Evolutionary conservation across 352 stramenopile genomes (phyloP), one percentile per base, ranked within the genome.

Genomic region (Pythium pyrilobum): DNA sequence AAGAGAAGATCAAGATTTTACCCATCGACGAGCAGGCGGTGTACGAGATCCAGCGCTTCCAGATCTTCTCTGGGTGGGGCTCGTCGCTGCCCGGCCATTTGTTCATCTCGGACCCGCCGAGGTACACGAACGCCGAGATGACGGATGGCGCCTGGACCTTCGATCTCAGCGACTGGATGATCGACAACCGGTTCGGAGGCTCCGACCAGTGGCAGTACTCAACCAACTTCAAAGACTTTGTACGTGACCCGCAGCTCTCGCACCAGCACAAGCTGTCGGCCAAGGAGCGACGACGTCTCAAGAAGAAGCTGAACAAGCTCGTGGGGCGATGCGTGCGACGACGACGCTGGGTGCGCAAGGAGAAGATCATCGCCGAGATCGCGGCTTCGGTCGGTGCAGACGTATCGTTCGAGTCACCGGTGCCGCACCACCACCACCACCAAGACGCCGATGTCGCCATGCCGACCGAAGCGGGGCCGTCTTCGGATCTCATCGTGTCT

Each of bases 191-290:
- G 8, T 85, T 89, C 21, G 83, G 81, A n/a, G 67, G 70, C 29
- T 62, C 64, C 11, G 81, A 90, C 66, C 77, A 92, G 50, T 94
- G 83, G 83, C 75, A 94, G 34, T 92, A 94, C 66, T 81, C 75
- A 6, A 91, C 81, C 20, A 87, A 81, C 59, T 92, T 94, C 55
- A 87, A 89, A 58, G 83, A 94, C 54, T 91, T 89, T 20, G 43
- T 89, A 48, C 75, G 77, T 1, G 77, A 78, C 4, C 73, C 79
- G 12, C 64, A 87, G 41, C 67, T 74, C 11, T 51, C 56, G 8
- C 71, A 77, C n/a, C 64, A 88, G 31, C 68, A 85, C 20, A 69
- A 73, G n/a, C 50, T 80, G 20, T 59, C 66, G 2, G 43, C 73
- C 15, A 82, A 84, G 28, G 74, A 89, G 18, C 78, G 75, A 20